phyloP scores from a whole-genome alignment of 768 basidiomycete genomes.

The Leccinum olivaceopallidum region DNA sequence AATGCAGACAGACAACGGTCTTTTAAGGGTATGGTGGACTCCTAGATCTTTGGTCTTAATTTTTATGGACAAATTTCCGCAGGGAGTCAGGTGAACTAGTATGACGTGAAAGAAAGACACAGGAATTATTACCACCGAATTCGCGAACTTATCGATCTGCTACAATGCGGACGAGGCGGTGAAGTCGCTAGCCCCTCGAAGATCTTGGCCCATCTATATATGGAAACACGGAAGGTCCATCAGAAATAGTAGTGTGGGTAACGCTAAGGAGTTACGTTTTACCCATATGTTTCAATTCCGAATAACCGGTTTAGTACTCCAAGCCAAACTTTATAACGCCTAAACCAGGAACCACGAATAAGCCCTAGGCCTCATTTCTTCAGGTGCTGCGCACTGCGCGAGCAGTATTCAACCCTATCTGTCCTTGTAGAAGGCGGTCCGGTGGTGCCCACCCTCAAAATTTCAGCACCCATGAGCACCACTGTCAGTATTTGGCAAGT shows the following conservation, averaged over 20 bases:
- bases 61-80: constrained; percentile 9
- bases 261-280: background rate
- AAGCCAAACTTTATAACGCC: background rate
- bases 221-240: background rate
- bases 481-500: too few species aligned
- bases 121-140: background rate
- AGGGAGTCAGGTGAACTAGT: background rate
- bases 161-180: constrained; percentile 18
- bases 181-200: background rate
- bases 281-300: too few species aligned
- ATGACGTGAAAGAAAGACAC: background rate
- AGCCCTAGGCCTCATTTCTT: background rate
- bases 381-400: background rate
- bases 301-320: background rate
- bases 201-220: background rate
- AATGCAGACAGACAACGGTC: constrained; percentile 2
- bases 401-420: background rate
- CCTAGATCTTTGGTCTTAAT: constrained; percentile 8
- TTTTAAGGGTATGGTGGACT: constrained; percentile 18
- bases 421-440: background rate
- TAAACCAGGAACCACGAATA: background rate
- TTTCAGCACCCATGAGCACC: background rate
- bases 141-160: background rate
- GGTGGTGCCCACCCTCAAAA: background rate
- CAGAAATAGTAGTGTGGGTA: background rate